Evolutionary conservation across 495 filamentous ascomycete genomes (phyloP), one percentile per base, ranked within the genome.

Genomic region (Aspergillus bridgeri): DNA sequence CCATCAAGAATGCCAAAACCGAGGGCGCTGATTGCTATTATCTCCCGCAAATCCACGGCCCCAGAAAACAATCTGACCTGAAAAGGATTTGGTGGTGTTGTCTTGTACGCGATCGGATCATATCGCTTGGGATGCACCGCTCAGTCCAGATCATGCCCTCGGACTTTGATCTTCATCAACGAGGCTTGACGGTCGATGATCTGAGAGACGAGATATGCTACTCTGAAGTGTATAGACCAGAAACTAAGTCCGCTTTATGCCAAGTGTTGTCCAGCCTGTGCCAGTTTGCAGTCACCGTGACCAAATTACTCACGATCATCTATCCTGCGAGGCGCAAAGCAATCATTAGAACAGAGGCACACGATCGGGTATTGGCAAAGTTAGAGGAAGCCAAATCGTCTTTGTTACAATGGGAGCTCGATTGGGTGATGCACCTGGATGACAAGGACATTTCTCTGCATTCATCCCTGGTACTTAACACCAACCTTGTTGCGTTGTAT

Each of bases 1-100:
- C 59, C 29, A 61, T 61, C 50, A 51, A 48, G 17, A 33, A 57
- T n/a, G 59, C 59, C 8, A 61, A 55, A 43, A 57, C 51, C 24
- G 54, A 57, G n/a, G 22, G 24, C 2, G 59, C 59, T 9, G 43
- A 61, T 58, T 24, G 54, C 7, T 61, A 61, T 33, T 52, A 58
- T 25, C 19, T 24, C n/a, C 15, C 42, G 0, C 54, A 43, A 18
- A 17, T 21, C 8, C 24, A 33, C 5, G 5, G 25, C 1, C 19
- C 45, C 3, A 22, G 51, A 18, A 58, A 48, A 23, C 22, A 24
- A 15, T 54, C 55, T 0, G 59, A 61, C 22, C 38, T 61, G 4
- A 61, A 61, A 23, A 54, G 59, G 22, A 45, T 61, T 21, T 61
- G 59, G 59, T 61, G 59, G 59, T 61, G 54, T 50, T 61, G 59